phyloP scores from a whole-genome alignment of 805 yeast species.

The Candida cerambycidarum region DNA sequence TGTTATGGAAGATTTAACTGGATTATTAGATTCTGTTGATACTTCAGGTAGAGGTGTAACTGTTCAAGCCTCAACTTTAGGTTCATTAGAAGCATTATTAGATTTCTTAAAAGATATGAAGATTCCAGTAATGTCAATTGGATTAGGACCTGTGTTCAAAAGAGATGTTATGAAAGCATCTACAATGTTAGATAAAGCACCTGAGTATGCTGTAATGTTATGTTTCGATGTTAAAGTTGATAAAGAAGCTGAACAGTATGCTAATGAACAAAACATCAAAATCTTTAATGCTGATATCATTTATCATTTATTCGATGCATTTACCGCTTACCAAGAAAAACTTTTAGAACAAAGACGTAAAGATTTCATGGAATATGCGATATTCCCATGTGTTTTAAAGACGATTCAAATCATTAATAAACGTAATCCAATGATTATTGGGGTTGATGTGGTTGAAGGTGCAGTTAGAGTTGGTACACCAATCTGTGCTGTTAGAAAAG shows the following conservation, averaged over 20 bases:
- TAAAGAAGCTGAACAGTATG: slow-evolving; percentile 98
- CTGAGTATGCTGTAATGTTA: slow-evolving; percentile 94
- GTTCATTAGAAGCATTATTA: slow-evolving; percentile 94
- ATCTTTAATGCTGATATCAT: slow-evolving; percentile 96
- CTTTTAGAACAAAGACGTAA: slow-evolving; percentile 87
- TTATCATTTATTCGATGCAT: slow-evolving; percentile 93
- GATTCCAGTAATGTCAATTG: slow-evolving; percentile 98
- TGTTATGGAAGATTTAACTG: slow-evolving; percentile 97
- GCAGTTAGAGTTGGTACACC: slow-evolving; percentile 90
- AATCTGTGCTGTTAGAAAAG: slow-evolving; percentile 86
- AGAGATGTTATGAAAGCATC: slow-evolving; percentile 98
- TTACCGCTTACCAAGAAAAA: slow-evolving; percentile 87
- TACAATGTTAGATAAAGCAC: slow-evolving; percentile 95
- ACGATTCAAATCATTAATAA: slow-evolving; percentile 96
- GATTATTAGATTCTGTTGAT: slow-evolving; percentile 91
- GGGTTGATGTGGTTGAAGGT: slow-evolving; percentile 97
- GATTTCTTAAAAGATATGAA: slow-evolving; percentile 98
- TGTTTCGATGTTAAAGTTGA: slow-evolving; percentile 98
- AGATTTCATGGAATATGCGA: slow-evolving; percentile 84
- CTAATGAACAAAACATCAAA: slow-evolving; percentile 86
- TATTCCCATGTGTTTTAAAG: slow-evolving; percentile 92
- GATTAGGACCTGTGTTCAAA: slow-evolving; percentile 96
- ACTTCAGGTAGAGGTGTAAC: slow-evolving; percentile 95
- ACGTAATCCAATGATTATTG: slow-evolving; percentile 98
- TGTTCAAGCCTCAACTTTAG: slow-evolving; percentile 97